These are phyloP conservation scores for Thermothelomyces thermophilus DNA, from an alignment of 2,329 filamentous ascomycete genomes.

Conservation along the genomic window DNA sequence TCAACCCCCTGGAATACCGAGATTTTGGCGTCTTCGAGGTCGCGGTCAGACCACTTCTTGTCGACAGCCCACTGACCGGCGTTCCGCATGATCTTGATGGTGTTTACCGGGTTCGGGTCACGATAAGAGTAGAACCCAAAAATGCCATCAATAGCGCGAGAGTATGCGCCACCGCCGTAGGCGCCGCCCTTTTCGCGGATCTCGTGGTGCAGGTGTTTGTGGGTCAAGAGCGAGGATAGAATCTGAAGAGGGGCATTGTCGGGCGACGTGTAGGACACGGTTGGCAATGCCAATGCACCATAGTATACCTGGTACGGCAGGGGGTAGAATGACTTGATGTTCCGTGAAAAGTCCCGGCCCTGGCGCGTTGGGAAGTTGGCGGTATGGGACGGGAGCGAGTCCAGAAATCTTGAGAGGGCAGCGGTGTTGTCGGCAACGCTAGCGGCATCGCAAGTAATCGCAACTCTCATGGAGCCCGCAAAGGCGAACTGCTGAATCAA, in stretches of 20 bases:
- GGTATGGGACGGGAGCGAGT: slow-evolving; percentile 44
- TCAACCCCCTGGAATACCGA: slow-evolving; percentile 89
- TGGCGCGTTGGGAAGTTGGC: slow-evolving; percentile 32
- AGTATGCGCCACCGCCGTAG: slow-evolving; percentile 87
- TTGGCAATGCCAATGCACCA: slow-evolving; percentile 73
- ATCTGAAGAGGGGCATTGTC: slow-evolving; percentile 78
- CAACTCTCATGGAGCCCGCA: slow-evolving; percentile 62
- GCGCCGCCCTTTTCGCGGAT: slow-evolving; percentile 97
- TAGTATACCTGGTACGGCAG: slow-evolving; percentile 98
- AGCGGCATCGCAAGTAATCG: slow-evolving; percentile 78
- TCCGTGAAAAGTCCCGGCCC: slow-evolving; percentile 35
- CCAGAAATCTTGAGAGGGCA: slow-evolving; percentile 65
- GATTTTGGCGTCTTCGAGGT: slow-evolving; percentile 93
- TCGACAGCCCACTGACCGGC: slow-evolving; percentile 79
- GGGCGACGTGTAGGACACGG: slow-evolving; percentile 71
- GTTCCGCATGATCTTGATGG: slow-evolving; percentile 73
- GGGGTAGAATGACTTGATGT: slow-evolving; percentile 79
- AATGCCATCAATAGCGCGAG: slow-evolving; percentile 69
- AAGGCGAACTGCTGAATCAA: slow-evolving; percentile 75
- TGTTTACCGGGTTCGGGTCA: slow-evolving; percentile 89
- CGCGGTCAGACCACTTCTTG: slow-evolving; percentile 71
- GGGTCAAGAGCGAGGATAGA: slow-evolving; percentile 83
- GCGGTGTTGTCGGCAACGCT: slow-evolving; percentile 63
- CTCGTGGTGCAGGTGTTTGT: slow-evolving; percentile 94
- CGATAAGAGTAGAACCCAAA: slow-evolving; percentile 97